These are phyloP conservation scores for Singerocomus inundabilis DNA, from an alignment of 1,284 basidiomycete species.

Conservation along the genomic window DNA sequence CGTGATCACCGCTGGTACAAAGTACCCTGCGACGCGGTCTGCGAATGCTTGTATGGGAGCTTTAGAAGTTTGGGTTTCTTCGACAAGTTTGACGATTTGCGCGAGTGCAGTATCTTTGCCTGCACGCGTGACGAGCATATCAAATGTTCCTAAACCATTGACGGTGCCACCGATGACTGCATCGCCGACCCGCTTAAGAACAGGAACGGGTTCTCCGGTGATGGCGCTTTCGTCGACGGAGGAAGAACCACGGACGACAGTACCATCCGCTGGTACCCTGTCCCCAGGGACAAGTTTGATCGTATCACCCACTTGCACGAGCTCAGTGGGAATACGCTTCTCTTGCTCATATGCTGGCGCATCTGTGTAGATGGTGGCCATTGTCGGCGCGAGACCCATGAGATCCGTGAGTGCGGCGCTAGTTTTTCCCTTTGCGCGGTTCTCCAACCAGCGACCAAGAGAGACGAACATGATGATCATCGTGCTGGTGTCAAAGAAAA, in stretches of 20 bases:
- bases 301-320: constrained; percentile 91
- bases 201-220: constrained; percentile 94
- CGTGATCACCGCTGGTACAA: constrained; percentile 89
- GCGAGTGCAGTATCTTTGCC: constrained; percentile 95
- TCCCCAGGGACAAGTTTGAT: constrained; percentile 97
- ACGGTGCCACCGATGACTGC: constrained; percentile 94
- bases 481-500: constrained; percentile 98
- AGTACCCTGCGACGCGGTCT: constrained; percentile 91
- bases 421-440: constrained; percentile 95
- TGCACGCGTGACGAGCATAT: constrained; percentile 93
- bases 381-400: constrained; percentile 91
- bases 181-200: constrained; percentile 81
- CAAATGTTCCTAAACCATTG: constrained; percentile 93
- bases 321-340: constrained; percentile 90
- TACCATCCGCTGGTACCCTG: constrained; percentile 95
- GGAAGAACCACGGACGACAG: constrained; percentile 82
- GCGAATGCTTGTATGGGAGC: constrained; percentile 98
- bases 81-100: constrained; percentile 96
- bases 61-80: constrained; percentile 97
- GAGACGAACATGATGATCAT: constrained; percentile 99
- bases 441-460: constrained; percentile 94
- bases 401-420: constrained; percentile 95
- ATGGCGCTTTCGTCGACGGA: constrained; percentile 96
- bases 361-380: constrained; percentile 93
- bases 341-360: constrained; percentile 76